phyloP scores from a whole-genome alignment of 306 rosid species.

The Fragaria nilgerrensis region DNA sequence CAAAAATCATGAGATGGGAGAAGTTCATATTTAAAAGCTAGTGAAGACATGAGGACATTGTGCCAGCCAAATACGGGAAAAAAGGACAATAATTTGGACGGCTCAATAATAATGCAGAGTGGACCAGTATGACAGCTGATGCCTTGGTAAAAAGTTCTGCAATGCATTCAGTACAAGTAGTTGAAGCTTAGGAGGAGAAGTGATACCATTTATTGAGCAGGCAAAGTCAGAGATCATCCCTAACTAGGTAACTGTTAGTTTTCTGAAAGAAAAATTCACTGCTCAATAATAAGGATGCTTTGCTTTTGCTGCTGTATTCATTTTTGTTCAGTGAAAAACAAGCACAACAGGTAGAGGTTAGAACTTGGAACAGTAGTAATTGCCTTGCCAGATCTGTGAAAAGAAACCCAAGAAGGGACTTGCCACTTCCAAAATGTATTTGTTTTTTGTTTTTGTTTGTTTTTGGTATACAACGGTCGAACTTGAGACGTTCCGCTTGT shows the following conservation, averaged over 20 bases:
- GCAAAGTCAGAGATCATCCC: neutral
- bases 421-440: neutral
- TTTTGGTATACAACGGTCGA: neutral
- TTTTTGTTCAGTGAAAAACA: neutral
- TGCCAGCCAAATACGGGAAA: slow-evolving; percentile 1
- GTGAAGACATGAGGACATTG: neutral
- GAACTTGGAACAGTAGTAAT: neutral
- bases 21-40: neutral
- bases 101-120: slow-evolving; percentile 9
- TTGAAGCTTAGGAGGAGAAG: neutral
- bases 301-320: neutral
- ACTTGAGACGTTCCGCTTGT: neutral
- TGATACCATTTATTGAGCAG: slow-evolving; percentile 12
- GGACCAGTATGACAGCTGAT: slow-evolving; percentile 1
- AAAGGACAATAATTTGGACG: neutral
- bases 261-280: neutral
- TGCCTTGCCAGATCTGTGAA: neutral
- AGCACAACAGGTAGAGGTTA: neutral
- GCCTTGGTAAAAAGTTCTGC: neutral
- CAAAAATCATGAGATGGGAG: neutral
- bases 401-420: neutral
- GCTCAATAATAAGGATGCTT: neutral
- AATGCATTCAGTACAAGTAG: neutral
- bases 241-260: neutral
- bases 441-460: neutral